A percentile compares a stretch with the other conserved stretches of the same genome.
Conservation (phyloP, 306 rosid species). For the Clitoria ternatea region DNA sequence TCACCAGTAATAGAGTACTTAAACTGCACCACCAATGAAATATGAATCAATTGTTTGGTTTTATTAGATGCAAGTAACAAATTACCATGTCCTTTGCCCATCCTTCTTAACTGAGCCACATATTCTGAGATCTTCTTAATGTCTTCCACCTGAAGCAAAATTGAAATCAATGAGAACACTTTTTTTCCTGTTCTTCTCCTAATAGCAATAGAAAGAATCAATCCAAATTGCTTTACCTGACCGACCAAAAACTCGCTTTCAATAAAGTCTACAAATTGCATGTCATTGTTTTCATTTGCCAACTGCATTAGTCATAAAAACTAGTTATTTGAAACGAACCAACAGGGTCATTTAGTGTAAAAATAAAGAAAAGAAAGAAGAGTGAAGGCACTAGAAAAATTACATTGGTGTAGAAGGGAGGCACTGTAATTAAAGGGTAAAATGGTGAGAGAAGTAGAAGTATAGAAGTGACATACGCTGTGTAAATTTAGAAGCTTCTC, state of each 20-base stretch:
- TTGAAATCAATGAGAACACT: not conserved
- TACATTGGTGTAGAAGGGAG: not conserved
- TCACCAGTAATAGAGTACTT: not conserved
- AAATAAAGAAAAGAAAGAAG: not conserved
- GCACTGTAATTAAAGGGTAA: not conserved
- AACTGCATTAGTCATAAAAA: constrained; percentile 25
- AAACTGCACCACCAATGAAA: not conserved
- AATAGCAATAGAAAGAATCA: not conserved
- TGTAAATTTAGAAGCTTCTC: constrained; percentile 41
- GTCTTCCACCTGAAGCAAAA: constrained; percentile 29
- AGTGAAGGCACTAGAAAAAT: not conserved
- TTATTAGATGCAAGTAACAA: not conserved
- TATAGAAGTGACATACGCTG: constrained; percentile 1
- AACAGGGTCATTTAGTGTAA: not conserved
- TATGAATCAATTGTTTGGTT: not conserved
- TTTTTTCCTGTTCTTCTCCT: not conserved
- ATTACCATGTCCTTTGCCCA: constrained; percentile 44
- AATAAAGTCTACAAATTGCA: constrained; percentile 30
- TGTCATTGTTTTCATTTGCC: constrained; percentile 36
- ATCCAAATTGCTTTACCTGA: constrained; percentile 19
- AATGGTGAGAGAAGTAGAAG: not conserved
- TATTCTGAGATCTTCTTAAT: constrained; percentile 38
- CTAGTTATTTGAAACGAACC: not conserved
- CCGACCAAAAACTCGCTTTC: constrained; percentile 31
- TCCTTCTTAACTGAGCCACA: constrained; percentile 40